Evolutionary conservation across 2,329 filamentous ascomycete genomes (phyloP).

Genomic region (Nemania sp.): DNA sequence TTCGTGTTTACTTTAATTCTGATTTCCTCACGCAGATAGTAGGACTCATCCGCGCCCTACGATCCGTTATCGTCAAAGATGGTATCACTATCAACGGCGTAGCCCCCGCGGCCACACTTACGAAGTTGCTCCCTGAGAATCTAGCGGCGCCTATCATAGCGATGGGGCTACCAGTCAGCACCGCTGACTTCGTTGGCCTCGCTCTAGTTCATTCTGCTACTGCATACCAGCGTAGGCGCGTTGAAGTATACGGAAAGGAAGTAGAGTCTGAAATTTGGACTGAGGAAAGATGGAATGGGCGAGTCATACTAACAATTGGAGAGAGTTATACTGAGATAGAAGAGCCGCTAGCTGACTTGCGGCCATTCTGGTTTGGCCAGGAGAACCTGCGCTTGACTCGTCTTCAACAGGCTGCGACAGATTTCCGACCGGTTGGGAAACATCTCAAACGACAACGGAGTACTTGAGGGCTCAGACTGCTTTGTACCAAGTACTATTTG

Average conservation of each 20-base stretch:
- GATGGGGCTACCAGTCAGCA: constrained; percentile 52
- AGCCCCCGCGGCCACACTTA: constrained; percentile 53
- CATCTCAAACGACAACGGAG: too few relatives aligned
- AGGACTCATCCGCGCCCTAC: constrained; percentile 51
- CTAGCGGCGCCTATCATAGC: constrained; percentile 43
- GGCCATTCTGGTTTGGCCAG: constrained; percentile 50
- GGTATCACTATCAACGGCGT: constrained; percentile 55
- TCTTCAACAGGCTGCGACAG: constrained; percentile 45
- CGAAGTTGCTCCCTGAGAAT: constrained; percentile 48
- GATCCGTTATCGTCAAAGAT: constrained; percentile 43
- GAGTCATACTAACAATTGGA: constrained; percentile 48
- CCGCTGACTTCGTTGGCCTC: constrained; percentile 50
- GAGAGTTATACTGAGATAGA: constrained; percentile 53
- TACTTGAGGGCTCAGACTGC: too few relatives aligned
- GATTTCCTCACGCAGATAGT: constrained; percentile 19
- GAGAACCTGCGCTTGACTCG: constrained; percentile 46
- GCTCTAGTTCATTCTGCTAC: constrained; percentile 55
- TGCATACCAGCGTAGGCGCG: constrained; percentile 49
- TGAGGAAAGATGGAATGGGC: constrained; percentile 5
- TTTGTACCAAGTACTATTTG: too few relatives aligned
- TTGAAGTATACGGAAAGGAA: constrained; percentile 55
- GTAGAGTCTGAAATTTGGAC: not conserved
- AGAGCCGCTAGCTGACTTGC: constrained; percentile 40
- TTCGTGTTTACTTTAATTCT: too few relatives aligned
- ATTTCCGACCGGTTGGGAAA: too few relatives aligned